Percentiles rank a stretch among this genome's conserved stretches.
phyloP scores from a whole-genome alignment of 345 rosid genomes.

The Xanthoceras sorbifolium region DNA sequence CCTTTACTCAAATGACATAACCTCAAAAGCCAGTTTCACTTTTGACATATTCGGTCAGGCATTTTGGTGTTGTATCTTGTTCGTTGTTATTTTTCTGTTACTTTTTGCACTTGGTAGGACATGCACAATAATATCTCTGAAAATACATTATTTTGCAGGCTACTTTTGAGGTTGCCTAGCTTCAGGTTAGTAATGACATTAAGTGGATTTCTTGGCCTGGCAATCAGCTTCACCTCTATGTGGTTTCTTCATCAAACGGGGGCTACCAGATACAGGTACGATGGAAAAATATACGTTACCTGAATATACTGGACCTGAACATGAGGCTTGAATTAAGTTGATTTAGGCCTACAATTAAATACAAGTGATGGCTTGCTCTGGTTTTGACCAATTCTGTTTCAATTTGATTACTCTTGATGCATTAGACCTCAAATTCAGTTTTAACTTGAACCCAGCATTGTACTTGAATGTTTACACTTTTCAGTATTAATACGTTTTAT shows the following conservation, averaged over 20 bases:
- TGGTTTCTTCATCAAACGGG: constrained; percentile 99
- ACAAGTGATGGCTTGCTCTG: not conserved
- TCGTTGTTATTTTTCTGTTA: not conserved
- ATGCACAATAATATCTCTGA: not conserved
- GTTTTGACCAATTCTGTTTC: not conserved
- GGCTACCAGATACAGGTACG: constrained; percentile 94
- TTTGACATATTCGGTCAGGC: not conserved
- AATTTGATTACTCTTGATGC: not conserved
- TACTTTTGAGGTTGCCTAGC: constrained; percentile 72
- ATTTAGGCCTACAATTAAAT: not conserved
- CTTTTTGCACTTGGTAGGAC: not conserved
- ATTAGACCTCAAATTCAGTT: not conserved
- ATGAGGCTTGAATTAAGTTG: not conserved
- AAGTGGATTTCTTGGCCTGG: constrained; percentile 93
- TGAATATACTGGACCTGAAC: not conserved
- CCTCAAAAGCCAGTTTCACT: not conserved
- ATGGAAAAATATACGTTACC: constrained; percentile 7
- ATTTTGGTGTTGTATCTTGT: not conserved
- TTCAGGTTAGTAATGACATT: constrained; percentile 91
- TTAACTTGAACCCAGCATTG: not conserved
- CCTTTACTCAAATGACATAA: not conserved
- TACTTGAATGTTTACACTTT: not conserved
- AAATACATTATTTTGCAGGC: constrained; percentile 49
- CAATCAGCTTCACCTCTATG: constrained; percentile 97
- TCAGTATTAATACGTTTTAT: not conserved